Base-by-base conservation (phyloP, 768 basidiomycete species). In the Erythrobasidium yunnanense region DNA sequence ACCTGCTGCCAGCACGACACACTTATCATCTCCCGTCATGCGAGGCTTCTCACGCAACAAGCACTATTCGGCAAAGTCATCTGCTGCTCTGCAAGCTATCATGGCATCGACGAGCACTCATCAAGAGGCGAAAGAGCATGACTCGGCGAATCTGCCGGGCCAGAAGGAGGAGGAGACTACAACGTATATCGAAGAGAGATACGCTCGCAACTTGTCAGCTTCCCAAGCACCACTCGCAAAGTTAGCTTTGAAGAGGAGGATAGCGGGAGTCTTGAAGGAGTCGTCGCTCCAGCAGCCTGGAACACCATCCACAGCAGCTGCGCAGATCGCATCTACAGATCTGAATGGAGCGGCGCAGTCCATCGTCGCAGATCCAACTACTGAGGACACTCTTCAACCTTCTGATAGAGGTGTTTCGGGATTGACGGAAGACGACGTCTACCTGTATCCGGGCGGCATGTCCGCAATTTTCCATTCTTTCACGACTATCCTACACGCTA, bases 381-480 rank as follows among this genome's bases (percentile, higher is more conserved):
- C 29, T 15, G 47, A 45, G 46, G 66, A 53, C 18, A 29, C 46
- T 73, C 84, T 63, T 0, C 85, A 84, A 1, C 84, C 83, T 2
- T 87, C 85, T 69, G 81, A 80, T 30, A 79, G 88, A 66, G 86
- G 86, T 20, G 84, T 87, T 4, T 77, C 79, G 65, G 81, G 81
- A 20, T 81, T 93, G 18, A 81, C 82, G 1, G 90, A 93, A 74
- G 81, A 86, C 38, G 93, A 96, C 68, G 93, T 97, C 0, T 96
- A 82, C 75, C 79, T 99, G 25, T 91, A 81, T 72, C 82, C 89
- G 0, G 83, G 84, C 0, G 93, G 93, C 0, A 97, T 99, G 93
- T 78, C 85, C 33, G 91, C 93, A 1, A 93, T 99, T 55, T 99
- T 88, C 87, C 86, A 81, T 73, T 85, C 90, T 0, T 90, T 95